A percentile compares a stretch with the other conserved stretches of the same genome.
Conservation (phyloP, 495 filamentous ascomycete genomes). For the Penicillium lagena region DNA sequence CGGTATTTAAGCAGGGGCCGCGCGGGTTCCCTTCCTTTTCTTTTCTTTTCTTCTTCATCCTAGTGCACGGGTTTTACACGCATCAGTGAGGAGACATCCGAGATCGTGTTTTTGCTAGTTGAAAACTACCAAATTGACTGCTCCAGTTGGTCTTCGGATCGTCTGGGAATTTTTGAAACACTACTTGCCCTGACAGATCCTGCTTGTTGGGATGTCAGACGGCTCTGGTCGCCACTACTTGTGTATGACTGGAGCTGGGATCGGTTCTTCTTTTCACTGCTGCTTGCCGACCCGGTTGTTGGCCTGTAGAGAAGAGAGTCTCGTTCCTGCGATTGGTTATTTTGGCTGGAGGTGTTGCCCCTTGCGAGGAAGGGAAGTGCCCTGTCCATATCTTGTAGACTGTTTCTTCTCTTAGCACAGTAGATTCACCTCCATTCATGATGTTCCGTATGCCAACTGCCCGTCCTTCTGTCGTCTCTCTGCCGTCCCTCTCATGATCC, state of each 20-base stretch:
- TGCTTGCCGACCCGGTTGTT: constrained; percentile 32
- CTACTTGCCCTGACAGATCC: constrained; percentile 18
- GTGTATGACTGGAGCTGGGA: background rate
- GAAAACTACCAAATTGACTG: constrained; percentile 51
- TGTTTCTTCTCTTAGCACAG: too few species aligned
- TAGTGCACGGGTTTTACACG: constrained; percentile 52
- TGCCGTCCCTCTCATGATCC: too few species aligned
- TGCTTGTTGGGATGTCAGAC: constrained; percentile 15
- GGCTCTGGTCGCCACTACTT: too few species aligned
- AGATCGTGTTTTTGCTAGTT: constrained; percentile 56
- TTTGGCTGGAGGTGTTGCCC: too few species aligned
- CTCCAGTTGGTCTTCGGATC: constrained; percentile 39
- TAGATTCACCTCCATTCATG: constrained; percentile 7
- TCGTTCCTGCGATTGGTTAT: background rate
- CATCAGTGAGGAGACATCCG: constrained; percentile 53
- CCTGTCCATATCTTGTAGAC: too few species aligned
- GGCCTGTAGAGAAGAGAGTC: constrained; percentile 40
- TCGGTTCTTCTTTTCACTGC: constrained; percentile 42
- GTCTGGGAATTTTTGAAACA: constrained; percentile 47
- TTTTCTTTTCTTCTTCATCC: constrained; percentile 42
- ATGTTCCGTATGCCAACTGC: background rate
- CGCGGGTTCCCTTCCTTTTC: constrained; percentile 16
- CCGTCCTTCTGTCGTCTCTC: too few species aligned
- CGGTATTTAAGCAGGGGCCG: constrained; percentile 14
- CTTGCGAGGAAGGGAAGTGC: too few species aligned